Percentiles rank a stretch among this genome's conserved stretches.
These are phyloP conservation scores for Pyrenochaeta sp. DNA, from an alignment of 2,329 filamentous ascomycete genomes.

Conservation along the genomic window DNA sequence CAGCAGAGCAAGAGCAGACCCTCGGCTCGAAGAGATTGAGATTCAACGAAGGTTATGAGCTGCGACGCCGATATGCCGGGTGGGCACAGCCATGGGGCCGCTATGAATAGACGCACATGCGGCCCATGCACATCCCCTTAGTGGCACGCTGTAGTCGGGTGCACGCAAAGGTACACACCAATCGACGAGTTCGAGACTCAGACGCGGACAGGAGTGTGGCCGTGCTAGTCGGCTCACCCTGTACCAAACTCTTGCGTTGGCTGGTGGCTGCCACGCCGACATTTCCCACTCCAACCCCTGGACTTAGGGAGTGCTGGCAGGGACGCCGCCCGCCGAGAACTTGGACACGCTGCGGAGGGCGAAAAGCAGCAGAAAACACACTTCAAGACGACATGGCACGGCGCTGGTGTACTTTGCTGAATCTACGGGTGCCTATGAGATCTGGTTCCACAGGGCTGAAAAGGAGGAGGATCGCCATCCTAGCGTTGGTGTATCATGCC, in stretches of 20 bases:
- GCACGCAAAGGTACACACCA: conserved; percentile 26
- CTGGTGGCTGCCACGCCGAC: neutral
- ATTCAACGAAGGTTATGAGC: conserved; percentile 12
- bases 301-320: too few species aligned
- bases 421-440: neutral
- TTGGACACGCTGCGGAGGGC: neutral
- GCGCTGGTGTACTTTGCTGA: too few species aligned
- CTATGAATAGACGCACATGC: conserved; percentile 32
- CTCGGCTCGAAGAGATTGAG: conserved; percentile 6
- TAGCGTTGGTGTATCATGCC: neutral
- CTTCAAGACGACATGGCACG: too few species aligned
- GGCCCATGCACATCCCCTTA: conserved; percentile 32
- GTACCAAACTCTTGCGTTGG: conserved; percentile 4
- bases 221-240: conserved; percentile 27
- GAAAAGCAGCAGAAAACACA: too few species aligned
- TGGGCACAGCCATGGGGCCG: conserved; percentile 17
- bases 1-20: conserved; percentile 10
- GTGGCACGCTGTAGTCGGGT: conserved; percentile 19
- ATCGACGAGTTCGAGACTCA: conserved; percentile 18
- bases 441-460: conserved; percentile 15
- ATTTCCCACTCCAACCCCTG: neutral
- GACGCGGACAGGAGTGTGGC: conserved; percentile 24
- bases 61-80: too few species aligned
- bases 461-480: conserved; percentile 2
- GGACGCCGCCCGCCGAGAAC: neutral